Evolutionary conservation across 495 filamentous ascomycete species (phyloP), one percentile per base, ranked within the genome.

Genomic region (Trichoderma virens): DNA sequence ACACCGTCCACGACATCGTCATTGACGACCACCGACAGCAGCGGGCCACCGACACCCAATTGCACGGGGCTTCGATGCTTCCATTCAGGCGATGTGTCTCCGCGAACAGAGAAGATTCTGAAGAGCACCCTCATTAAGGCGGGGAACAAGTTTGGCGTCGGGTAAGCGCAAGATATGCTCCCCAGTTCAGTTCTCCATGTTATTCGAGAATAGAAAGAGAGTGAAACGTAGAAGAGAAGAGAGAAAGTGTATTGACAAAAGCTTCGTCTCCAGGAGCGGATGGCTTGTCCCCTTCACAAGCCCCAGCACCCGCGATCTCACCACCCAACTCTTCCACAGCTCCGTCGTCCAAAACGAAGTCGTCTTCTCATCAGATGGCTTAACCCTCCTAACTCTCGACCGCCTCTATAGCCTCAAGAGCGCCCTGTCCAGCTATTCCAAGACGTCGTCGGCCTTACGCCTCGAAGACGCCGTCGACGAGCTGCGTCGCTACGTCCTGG

Each of bases 371-470:
- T 83, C 86, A n/a, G 86, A 88, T 59, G 86, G 85, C 39, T 75
- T 92, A 34, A 88, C 83, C 0, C 72, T 91, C 34, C 73, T 91
- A 0, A 85, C 83, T 18, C 81, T 91, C 51, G 88, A 92, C 72
- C 82, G 86, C 64, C 77, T 90, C 68, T 90, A 90, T 74, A 89
- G 83, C 51, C 87, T 92, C 76, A 89, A 90, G 69, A 80, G 82
- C 35, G 79, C 84, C 5, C 78, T 90, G 3, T 82, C 83, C 63
- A 78, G 82, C 20, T 83, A 88, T 62, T 71, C 77, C 34, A 81
- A 75, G 59, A 74, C 80, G 39, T 72, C 72, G 9, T 84, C 84
- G 23, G 80, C 78, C 60, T 76, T 80, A 6, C 76, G 79, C 16
- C 77, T 89, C n/a, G 80, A 82, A 63, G 78, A 82, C 54, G 77